Conservation (phyloP, 169 alveolate species). For the Toxoplasma gondii region DNA sequence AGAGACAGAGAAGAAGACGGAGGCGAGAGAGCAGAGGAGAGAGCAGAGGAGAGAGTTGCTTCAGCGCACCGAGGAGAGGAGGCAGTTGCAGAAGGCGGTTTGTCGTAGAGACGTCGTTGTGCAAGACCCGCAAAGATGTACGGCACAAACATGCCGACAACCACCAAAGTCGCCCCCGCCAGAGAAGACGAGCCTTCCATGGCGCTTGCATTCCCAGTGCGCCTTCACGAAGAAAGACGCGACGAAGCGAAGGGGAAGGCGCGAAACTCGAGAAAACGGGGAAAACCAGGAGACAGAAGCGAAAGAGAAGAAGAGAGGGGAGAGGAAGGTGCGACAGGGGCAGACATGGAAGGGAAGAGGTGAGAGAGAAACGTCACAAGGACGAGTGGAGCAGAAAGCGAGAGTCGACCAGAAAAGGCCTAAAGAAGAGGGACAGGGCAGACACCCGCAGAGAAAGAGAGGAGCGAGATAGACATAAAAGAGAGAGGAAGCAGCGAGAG, state of each 20-base stretch:
- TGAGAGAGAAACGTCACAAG: background rate
- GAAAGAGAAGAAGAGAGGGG: background rate
- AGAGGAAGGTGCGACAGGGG: background rate
- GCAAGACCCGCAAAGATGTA: constrained; percentile 10
- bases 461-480: background rate
- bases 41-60: background rate
- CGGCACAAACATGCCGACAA: background rate
- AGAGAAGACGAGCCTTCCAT: no score
- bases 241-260: no score
- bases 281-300: background rate
- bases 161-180: background rate
- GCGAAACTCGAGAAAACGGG: background rate
- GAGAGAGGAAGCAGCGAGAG: no score
- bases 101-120: background rate
- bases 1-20: background rate
- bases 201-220: no score
- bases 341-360: background rate
- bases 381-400: background rate
- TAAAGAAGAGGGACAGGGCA: background rate
- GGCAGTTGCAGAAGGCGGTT: background rate
- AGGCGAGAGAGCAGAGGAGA: background rate
- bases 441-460: background rate
- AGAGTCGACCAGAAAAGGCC: background rate
- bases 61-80: background rate
- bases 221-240: no score